phyloP scores from a whole-genome alignment of 306 rosid species.

The Inga oerstediana region DNA sequence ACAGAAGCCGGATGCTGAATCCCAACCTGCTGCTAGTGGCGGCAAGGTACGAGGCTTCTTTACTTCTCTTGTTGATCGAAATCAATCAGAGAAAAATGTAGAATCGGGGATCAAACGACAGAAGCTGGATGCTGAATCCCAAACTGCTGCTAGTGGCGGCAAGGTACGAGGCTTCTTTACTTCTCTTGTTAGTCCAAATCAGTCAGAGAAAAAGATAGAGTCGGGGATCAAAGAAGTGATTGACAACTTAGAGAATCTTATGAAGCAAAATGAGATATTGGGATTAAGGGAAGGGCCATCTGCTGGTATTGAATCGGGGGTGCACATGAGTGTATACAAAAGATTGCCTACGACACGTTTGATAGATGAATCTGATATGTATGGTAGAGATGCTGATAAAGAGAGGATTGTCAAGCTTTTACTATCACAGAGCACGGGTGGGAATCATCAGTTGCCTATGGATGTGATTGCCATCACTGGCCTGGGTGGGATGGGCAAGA shows the following conservation, averaged over 20 bases:
- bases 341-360: not conserved
- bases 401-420: not conserved
- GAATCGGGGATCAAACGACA: not conserved
- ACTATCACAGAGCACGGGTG: not conserved
- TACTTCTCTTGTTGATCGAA: not conserved
- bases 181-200: not conserved
- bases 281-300: not conserved
- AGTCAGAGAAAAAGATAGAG: not conserved
- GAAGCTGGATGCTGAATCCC: not conserved
- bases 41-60: no score
- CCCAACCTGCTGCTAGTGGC: not conserved
- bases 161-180: no score
- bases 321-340: not conserved
- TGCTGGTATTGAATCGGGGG: not conserved
- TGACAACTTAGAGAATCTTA: not conserved
- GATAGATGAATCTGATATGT: not conserved
- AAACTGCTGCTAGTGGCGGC: not conserved
- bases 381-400: not conserved
- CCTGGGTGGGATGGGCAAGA: not conserved
- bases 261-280: not conserved
- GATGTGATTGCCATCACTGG: not conserved
- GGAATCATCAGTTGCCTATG: not conserved
- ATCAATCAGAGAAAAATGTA: not conserved
- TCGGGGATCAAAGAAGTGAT: not conserved
- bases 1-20: not conserved